Conservation (phyloP, 163 green algal species). For the Scenedesmus sp. region DNA sequence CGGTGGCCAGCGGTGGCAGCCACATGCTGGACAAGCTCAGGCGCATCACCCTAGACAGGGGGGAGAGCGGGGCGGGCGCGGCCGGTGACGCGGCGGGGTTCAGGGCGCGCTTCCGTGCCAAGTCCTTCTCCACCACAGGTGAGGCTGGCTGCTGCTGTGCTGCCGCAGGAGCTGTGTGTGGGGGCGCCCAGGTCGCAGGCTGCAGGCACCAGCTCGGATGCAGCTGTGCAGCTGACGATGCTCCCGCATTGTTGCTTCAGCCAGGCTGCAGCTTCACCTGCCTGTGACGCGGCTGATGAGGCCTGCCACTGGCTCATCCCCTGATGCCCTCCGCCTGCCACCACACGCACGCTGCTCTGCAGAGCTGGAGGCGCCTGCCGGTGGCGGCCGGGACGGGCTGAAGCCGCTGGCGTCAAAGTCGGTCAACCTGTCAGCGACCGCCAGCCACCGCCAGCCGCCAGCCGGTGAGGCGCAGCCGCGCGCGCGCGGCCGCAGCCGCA, state of each 20-base stretch:
- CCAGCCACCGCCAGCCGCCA: neutral
- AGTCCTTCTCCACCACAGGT: slow-evolving; percentile 25
- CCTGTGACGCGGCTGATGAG: neutral
- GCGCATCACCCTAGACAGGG: slow-evolving; percentile 23
- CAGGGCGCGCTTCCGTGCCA: neutral
- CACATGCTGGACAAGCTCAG: slow-evolving; percentile 28
- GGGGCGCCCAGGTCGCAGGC: too few species aligned
- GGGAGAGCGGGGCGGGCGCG: neutral
- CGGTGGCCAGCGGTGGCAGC: neutral
- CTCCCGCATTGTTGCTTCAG: neutral
- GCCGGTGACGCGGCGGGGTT: neutral
- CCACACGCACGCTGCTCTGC: neutral
- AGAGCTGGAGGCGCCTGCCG: slow-evolving; percentile 8
- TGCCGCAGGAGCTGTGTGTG: too few species aligned
- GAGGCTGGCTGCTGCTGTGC: neutral
- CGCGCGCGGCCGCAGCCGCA: neutral
- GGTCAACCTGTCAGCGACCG: neutral
- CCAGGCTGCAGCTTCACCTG: neutral
- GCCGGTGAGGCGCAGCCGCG: neutral
- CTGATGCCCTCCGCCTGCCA: too few species aligned
- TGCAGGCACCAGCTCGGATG: too few species aligned
- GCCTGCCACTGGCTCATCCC: neutral
- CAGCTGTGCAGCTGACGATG: too few species aligned
- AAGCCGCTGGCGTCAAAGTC: slow-evolving; percentile 21
- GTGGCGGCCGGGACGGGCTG: neutral